Conservation (phyloP, 352 stramenopile genomes). For the Phytophthora pinifolia region DNA sequence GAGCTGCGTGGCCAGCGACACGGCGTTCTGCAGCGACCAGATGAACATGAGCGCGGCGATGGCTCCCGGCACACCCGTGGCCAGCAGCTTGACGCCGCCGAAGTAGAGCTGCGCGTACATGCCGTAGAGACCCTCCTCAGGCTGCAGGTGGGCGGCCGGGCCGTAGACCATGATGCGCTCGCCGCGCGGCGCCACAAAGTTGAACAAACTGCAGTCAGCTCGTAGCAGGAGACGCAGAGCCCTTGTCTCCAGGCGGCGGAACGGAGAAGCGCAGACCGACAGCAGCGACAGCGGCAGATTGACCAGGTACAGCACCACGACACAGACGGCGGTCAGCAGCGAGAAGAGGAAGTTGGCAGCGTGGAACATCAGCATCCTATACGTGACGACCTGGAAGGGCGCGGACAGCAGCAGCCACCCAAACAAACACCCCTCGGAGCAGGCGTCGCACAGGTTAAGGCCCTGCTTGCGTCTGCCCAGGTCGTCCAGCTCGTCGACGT, state of each 20-base stretch:
- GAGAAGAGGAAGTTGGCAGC: slow-evolving; percentile 49
- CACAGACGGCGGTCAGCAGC: slow-evolving; percentile 29
- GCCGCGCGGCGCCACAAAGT: slow-evolving; percentile 45
- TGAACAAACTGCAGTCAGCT: slow-evolving; percentile 55
- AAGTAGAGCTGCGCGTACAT: slow-evolving; percentile 66
- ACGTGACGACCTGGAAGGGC: slow-evolving; percentile 55
- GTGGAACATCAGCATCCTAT: slow-evolving; percentile 64
- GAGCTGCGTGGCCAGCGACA: slow-evolving; percentile 19
- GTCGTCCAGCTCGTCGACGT: slow-evolving; percentile 33
- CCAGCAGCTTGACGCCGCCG: slow-evolving; percentile 48
- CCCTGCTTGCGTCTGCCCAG: slow-evolving; percentile 14
- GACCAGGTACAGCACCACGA: slow-evolving; percentile 23
- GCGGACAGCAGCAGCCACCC: slow-evolving; percentile 53
- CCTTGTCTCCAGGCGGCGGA: slow-evolving; percentile 31
- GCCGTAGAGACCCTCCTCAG: slow-evolving; percentile 34
- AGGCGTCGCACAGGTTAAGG: slow-evolving; percentile 21
- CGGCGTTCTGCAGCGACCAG: slow-evolving; percentile 45
- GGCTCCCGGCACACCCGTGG: slow-evolving; percentile 42
- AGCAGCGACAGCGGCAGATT: slow-evolving; percentile 23
- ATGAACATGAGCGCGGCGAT: slow-evolving; percentile 46
- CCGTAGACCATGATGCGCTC: slow-evolving; percentile 59
- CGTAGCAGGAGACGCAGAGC: slow-evolving; percentile 41
- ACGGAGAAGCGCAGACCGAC: slow-evolving; percentile 1
- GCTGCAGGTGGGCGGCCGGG: slow-evolving; percentile 31
- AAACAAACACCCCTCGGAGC: slow-evolving; percentile 47